phyloP scores from a whole-genome alignment of 2,329 filamentous ascomycete species.

The Fusarium guadeloupense region DNA sequence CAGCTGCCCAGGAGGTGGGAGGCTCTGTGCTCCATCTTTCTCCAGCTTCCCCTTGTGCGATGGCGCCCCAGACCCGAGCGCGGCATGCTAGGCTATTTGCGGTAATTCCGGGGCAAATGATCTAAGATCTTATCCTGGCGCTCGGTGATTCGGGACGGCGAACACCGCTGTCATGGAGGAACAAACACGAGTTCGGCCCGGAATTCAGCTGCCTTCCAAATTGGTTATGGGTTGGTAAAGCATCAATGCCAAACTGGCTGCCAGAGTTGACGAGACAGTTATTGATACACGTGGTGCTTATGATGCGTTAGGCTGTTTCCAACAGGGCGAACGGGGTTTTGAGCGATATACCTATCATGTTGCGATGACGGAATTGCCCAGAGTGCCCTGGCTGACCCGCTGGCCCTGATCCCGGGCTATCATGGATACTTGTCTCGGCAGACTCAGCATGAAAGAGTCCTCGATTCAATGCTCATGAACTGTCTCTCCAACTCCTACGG shows the following conservation, averaged over 20 bases:
- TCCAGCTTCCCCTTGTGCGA: conserved; percentile 45
- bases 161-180: conserved; percentile 40
- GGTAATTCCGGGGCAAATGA: conserved; percentile 47
- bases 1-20: conserved; percentile 32
- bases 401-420: conserved; percentile 17
- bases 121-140: conserved; percentile 47
- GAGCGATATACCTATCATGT: neutral
- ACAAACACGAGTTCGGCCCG: conserved; percentile 26
- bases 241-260: neutral
- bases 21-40: conserved; percentile 43
- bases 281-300: conserved; percentile 3
- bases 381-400: conserved; percentile 9
- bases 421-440: neutral
- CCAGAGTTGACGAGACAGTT: neutral
- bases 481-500: conserved; percentile 9
- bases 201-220: conserved; percentile 32
- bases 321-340: conserved; percentile 10
- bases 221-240: conserved; percentile 4
- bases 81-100: conserved; percentile 37
- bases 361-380: conserved; percentile 17
- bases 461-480: conserved; percentile 15
- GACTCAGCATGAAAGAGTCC: conserved; percentile 19
- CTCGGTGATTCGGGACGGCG: conserved; percentile 46
- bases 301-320: conserved; percentile 18
- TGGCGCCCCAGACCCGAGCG: conserved; percentile 37